Conservation (phyloP, 192 early-diverging fungal species). For the Chytriomyces confervae region DNA sequence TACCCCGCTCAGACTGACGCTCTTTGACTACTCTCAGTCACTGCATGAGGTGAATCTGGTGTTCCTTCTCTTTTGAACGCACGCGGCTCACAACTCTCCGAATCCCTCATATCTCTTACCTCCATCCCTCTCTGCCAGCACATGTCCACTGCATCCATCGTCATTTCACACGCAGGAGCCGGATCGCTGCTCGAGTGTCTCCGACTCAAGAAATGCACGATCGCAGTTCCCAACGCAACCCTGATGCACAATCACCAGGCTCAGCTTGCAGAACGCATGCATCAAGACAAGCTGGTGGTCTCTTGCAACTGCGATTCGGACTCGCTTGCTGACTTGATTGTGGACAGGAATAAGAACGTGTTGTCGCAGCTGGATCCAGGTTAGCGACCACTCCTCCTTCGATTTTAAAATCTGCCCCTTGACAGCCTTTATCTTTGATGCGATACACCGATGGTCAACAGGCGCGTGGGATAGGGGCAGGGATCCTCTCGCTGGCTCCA, state of each 20-base stretch:
- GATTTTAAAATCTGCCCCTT: not conserved
- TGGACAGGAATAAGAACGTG: not conserved
- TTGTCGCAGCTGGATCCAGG: not conserved
- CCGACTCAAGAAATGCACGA: constrained; percentile 61
- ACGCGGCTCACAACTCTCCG: not conserved
- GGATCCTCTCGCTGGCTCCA: not conserved
- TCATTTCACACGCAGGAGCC: constrained; percentile 87
- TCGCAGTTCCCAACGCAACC: constrained; percentile 77
- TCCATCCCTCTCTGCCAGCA: constrained; percentile 52
- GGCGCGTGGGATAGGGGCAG: not conserved
- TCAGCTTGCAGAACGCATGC: constrained; percentile 79
- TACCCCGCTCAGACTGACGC: not conserved
- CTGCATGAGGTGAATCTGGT: constrained; percentile 28
- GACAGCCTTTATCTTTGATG: not conserved
- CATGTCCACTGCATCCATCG: constrained; percentile 57
- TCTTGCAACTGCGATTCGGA: constrained; percentile 28
- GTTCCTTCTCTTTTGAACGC: not conserved
- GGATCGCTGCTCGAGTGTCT: constrained; percentile 82
- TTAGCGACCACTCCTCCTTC: too few species aligned
- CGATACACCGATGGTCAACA: not conserved
- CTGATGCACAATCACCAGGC: constrained; percentile 89
- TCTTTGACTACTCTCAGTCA: constrained; percentile 26
- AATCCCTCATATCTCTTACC: not conserved
- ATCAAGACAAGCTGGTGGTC: constrained; percentile 59
- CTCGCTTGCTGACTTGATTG: constrained; percentile 11